Evolutionary conservation across 768 basidiomycete species (phyloP).

Genomic region (Tulasnella sp.): DNA sequence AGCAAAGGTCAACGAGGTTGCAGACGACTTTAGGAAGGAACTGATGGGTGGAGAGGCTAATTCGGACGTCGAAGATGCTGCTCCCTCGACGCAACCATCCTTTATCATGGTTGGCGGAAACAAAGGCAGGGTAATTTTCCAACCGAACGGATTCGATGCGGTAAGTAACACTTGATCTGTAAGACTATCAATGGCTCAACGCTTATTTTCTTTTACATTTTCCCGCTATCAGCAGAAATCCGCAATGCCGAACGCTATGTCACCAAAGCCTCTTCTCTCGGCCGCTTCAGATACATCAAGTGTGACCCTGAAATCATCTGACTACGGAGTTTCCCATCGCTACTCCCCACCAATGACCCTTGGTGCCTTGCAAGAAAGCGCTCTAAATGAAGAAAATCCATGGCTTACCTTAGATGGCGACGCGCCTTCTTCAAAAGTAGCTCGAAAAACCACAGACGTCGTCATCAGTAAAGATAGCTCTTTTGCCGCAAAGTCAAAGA

Average conservation of each 20-base stretch:
- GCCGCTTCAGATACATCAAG: constrained; percentile 49
- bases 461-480: constrained; percentile 55
- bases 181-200: background rate
- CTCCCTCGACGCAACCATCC: constrained; percentile 19
- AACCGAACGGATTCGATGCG: background rate
- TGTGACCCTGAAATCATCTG: constrained; percentile 45
- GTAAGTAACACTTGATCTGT: background rate
- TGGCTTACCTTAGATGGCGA: constrained; percentile 46
- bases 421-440: constrained; percentile 32
- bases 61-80: constrained; percentile 24
- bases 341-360: background rate
- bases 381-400: constrained; percentile 42
- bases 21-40: constrained; percentile 61
- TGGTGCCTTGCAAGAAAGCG: constrained; percentile 1
- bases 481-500: constrained; percentile 49
- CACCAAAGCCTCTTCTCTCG: constrained; percentile 18
- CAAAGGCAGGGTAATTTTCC: constrained; percentile 27
- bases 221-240: background rate
- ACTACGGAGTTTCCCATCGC: background rate
- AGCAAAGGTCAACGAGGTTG: constrained; percentile 43
- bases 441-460: constrained; percentile 63
- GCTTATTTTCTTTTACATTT: background rate
- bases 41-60: constrained; percentile 38
- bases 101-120: constrained; percentile 27
- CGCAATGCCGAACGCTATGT: background rate